Evolutionary conservation across 2,329 filamentous ascomycete species (phyloP).

Genomic region (Lachnellula willkommii): DNA sequence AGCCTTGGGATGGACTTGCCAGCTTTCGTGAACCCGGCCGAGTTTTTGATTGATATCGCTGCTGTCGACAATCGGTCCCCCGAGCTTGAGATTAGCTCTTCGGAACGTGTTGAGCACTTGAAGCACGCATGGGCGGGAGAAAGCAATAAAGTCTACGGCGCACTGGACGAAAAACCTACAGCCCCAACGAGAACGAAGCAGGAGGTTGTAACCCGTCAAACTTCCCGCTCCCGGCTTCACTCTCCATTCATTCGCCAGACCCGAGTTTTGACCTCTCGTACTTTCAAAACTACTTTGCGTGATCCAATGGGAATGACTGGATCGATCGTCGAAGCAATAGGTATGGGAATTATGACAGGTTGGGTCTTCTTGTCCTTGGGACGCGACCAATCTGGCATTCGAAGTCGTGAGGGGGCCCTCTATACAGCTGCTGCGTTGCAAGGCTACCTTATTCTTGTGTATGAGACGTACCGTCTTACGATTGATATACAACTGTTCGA

Average conservation of each 20-base stretch:
- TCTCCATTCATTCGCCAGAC: slow-evolving; percentile 59
- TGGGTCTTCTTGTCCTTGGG: slow-evolving; percentile 67
- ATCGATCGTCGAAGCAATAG: slow-evolving; percentile 61
- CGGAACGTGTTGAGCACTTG: slow-evolving; percentile 54
- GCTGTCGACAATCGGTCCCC: slow-evolving; percentile 67
- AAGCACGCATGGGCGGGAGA: slow-evolving; percentile 54
- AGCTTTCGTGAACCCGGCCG: slow-evolving; percentile 71
- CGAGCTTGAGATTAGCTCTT: slow-evolving; percentile 57
- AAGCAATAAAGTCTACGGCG: slow-evolving; percentile 19
- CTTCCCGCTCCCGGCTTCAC: slow-evolving; percentile 27
- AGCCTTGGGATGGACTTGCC: slow-evolving; percentile 56
- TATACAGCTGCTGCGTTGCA: slow-evolving; percentile 69
- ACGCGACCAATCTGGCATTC: slow-evolving; percentile 63
- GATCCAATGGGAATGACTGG: slow-evolving; percentile 72
- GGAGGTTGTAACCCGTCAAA: slow-evolving; percentile 27
- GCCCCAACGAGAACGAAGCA: neutral
- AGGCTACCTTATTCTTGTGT: slow-evolving; percentile 70
- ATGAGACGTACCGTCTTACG: slow-evolving; percentile 70
- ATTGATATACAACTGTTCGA: slow-evolving; percentile 73
- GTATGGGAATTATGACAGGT: slow-evolving; percentile 66
- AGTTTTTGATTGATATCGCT: slow-evolving; percentile 69
- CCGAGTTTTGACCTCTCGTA: slow-evolving; percentile 60
- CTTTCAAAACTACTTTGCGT: slow-evolving; percentile 66
- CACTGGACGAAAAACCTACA: slow-evolving; percentile 13
- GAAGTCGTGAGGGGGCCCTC: slow-evolving; percentile 66